A percentile compares a stretch with the other conserved stretches of the same genome.
Evolutionary conservation across 1,284 basidiomycete genomes (phyloP).

Genomic region (Sanghuangporus baumii): DNA sequence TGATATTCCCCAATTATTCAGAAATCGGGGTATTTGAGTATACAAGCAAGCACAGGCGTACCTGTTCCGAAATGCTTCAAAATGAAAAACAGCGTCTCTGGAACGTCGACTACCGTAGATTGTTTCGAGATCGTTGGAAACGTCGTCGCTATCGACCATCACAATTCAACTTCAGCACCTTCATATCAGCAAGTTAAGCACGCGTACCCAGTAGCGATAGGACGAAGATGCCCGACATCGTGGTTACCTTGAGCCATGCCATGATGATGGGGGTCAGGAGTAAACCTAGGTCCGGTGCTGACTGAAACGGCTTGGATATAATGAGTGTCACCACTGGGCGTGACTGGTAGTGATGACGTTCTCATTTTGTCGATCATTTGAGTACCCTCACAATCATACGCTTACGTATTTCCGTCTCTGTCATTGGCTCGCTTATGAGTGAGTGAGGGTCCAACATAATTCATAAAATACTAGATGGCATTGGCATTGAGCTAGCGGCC

Average conservation of each 20-base stretch:
- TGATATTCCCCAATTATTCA: constrained; percentile 22
- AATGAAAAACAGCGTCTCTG: constrained; percentile 64
- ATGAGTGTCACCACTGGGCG: background rate
- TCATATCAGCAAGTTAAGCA: background rate
- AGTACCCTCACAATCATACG: background rate
- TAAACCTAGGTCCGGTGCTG: background rate
- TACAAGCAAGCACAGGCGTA: constrained; percentile 21
- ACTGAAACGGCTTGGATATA: background rate
- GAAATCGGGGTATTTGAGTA: background rate
- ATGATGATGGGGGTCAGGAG: background rate
- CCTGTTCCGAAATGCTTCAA: constrained; percentile 81
- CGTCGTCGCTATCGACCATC: constrained; percentile 45
- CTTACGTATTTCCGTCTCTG: background rate
- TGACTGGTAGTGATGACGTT: background rate
- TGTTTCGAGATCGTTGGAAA: constrained; percentile 61
- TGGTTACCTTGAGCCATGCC: constrained; percentile 20
- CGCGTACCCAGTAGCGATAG: constrained; percentile 36
- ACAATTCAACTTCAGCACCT: background rate
- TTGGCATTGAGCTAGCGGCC: background rate
- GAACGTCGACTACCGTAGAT: constrained; percentile 48
- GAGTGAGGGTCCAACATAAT: background rate
- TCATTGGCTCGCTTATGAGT: background rate
- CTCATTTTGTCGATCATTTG: background rate
- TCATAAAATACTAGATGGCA: background rate
- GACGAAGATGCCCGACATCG: constrained; percentile 36